Base-by-base conservation (phyloP, 2,329 filamentous ascomycete species). In the Beauveria medogensis region DNA sequence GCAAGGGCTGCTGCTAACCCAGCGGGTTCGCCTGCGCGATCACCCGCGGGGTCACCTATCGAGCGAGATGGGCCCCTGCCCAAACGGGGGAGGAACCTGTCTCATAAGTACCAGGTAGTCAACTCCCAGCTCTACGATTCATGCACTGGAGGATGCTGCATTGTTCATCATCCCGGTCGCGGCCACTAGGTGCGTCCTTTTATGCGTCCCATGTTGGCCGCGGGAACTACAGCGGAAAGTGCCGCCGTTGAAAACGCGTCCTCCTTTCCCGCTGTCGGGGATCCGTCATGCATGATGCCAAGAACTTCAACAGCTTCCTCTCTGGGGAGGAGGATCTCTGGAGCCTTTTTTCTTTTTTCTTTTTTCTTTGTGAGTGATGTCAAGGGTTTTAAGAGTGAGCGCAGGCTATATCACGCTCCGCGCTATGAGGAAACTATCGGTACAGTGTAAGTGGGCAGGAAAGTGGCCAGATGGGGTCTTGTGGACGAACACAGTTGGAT, bases 121-220 rank as follows among this genome's bases (percentile, higher is more conserved):
- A 37, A 37, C 34, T 37, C 12, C 34, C 34, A 37, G 34, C 34
- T 37, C 34, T 37, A 37, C 12, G 12, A 47, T 56, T 56, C 43
- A 56, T 56, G 52, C 51, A 43, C 52, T 41, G 26, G n/a, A 6
- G 14, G 51, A n/a, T 26, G 37, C n/a, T 40, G 20, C 34, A 18
- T 24, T n/a, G 47, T 5, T 24, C 8, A 34, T 30, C 1, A 9
- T 50, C 24, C n/a, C n/a, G 7, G 47, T 30, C 24, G 47, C 18
- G 18, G 26, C 26, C 24, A 47, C 28, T 4, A 41, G 24, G 34
- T 28, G 18, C 24, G 26, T 30, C 12, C 20, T 12, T 18, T 56
- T 24, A 22, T 57, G 55, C 44, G 16, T 57, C 55, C 55, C 55
- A 57, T 57, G 55, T 50, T 48, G 44, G 55, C 48, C 43, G 41